Evolutionary conservation across 208 protist species (phyloP), one percentile per base, ranked within the genome.

Genomic region (Leishmania amazonensis): DNA sequence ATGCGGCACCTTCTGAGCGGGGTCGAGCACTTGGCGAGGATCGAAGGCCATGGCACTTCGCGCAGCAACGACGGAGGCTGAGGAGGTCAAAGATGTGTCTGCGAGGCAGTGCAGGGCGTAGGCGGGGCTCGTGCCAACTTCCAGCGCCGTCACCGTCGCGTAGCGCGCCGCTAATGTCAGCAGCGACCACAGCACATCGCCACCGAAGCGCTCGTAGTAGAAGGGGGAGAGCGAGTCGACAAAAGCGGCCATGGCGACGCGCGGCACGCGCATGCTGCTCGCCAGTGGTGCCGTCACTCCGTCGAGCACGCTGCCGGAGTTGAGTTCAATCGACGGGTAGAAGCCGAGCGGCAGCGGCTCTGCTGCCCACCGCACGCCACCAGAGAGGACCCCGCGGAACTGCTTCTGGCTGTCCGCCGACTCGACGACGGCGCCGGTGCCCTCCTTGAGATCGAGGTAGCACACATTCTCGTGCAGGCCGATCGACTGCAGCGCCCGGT

Each of bases 391-490:
- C 8, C 85, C 85, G 40, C 78, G 58, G 58, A 81, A 88, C 64
- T 81, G 76, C n/a, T 67, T 65, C 0, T 60, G 40, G 28, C 60
- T 65, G 78, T 84, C 81, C 49, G 79, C 75, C n/a, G 85, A 88
- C 57, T 80, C 42, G 13, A 88, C 64, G 15, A 76, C 45, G 13
- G 62, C 77, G 17, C 85, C 85, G 58, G 67, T 85, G 78, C 85
- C 85, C 47, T 88, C 85, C n/a, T 83, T 81, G 54, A 88, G 76
- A 42, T 88, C 81, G 68, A 88, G 73, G 74, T 81, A 80, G 81
- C 85, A 88, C 5, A 84, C 31, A 58, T 85, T 83, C 31, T 88
- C 85, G 0, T 80, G 81, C 60, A 85, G 81, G 60, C 81, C 81
- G 21, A 88, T 83, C 28, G 78, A 77, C 75, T 82, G 83, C 58